Conservation (phyloP, 208 protist genomes). For the Sergeia podlipaevii region DNA sequence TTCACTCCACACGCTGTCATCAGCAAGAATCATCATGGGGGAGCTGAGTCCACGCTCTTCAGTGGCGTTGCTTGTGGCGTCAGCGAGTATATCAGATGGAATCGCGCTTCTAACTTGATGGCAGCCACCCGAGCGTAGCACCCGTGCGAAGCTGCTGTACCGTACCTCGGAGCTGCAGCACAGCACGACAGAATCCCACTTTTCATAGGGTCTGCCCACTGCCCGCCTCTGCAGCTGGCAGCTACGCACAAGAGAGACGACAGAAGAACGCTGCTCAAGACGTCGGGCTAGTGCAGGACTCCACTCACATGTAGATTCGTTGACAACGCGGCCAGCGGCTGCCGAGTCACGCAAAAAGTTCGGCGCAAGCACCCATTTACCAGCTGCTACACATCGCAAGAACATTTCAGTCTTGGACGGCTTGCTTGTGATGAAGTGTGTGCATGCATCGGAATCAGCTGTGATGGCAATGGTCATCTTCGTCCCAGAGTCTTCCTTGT, state of each 20-base stretch:
- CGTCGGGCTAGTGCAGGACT: constrained; percentile 18
- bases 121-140: constrained; percentile 55
- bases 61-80: not conserved
- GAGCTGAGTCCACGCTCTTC: not conserved
- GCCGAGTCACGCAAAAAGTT: constrained; percentile 31
- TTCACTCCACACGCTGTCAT: constrained; percentile 43
- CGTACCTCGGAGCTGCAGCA: constrained; percentile 32
- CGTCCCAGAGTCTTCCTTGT: no score
- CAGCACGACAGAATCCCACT: constrained; percentile 36
- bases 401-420: constrained; percentile 59
- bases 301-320: constrained; percentile 54
- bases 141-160: constrained; percentile 37
- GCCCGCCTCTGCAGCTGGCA: constrained; percentile 38
- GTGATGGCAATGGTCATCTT: no score
- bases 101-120: constrained; percentile 14
- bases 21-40: constrained; percentile 35
- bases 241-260: constrained; percentile 30
- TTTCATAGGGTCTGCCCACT: constrained; percentile 25
- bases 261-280: constrained; percentile 16
- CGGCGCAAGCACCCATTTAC: constrained; percentile 64
- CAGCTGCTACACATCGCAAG: constrained; percentile 47
- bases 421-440: constrained; percentile 63
- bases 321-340: constrained; percentile 17
- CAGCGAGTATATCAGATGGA: constrained; percentile 10
- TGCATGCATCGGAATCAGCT: constrained; percentile 50